These are phyloP conservation scores for Stephanodiscus minutulus DNA, from an alignment of 108 stramenopile genomes.

Conservation along the genomic window DNA sequence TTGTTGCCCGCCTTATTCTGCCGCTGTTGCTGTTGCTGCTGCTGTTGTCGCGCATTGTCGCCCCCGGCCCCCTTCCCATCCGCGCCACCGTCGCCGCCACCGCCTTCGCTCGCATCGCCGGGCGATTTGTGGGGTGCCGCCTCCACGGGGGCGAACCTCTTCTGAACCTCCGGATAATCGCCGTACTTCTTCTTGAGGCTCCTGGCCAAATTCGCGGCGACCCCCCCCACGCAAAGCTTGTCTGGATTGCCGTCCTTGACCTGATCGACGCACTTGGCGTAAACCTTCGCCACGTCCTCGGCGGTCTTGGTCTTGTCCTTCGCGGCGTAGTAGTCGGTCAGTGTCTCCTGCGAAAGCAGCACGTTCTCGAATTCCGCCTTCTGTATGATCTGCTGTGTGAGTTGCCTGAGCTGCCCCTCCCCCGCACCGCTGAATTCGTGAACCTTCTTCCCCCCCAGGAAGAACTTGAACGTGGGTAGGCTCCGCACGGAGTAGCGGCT, in stretches of 20 bases:
- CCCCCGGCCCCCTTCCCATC: conserved; percentile 9
- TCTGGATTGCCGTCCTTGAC: conserved; percentile 50
- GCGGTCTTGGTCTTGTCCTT: conserved; percentile 70
- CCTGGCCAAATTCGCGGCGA: conserved; percentile 72
- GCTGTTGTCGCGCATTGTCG: conserved; percentile 16
- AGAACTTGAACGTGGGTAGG: conserved; percentile 91
- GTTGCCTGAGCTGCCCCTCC: conserved; percentile 78
- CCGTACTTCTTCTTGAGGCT: conserved; percentile 90
- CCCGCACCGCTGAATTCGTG: conserved; percentile 88
- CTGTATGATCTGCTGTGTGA: conserved; percentile 61
- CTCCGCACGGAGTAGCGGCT: conserved; percentile 75
- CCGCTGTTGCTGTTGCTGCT: too few species aligned
- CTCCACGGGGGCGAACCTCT: conserved; percentile 50
- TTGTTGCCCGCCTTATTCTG: background rate
- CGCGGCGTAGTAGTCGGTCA: conserved; percentile 68
- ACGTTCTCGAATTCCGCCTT: conserved; percentile 80
- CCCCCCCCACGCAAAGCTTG: conserved; percentile 69
- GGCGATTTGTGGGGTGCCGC: conserved; percentile 37
- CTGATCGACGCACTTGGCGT: conserved; percentile 80
- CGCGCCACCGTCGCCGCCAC: conserved; percentile 9
- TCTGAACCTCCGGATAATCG: conserved; percentile 52
- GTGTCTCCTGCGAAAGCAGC: conserved; percentile 53
- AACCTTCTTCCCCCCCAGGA: conserved; percentile 77
- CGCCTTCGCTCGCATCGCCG: conserved; percentile 17
- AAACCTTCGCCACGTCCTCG: conserved; percentile 74